These are phyloP conservation scores for Casaregolazyma lundiana DNA, from an alignment of 1,139 yeast species.

Conservation along the genomic window DNA sequence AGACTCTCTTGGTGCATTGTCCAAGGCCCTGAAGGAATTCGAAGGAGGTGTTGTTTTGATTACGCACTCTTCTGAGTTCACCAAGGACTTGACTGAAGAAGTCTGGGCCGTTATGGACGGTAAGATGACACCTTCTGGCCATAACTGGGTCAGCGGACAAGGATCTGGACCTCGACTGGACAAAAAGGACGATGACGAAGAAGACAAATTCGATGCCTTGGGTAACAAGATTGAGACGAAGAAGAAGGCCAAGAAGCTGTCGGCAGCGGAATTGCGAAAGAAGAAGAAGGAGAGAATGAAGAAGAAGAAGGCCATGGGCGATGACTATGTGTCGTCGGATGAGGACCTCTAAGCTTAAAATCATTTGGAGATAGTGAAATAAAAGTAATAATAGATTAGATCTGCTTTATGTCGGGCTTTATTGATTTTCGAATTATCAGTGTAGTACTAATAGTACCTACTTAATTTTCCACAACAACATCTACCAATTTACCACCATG, in stretches of 20 bases:
- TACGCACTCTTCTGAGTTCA: conserved; percentile 99
- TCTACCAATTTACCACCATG: not conserved
- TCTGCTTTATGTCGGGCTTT: no score
- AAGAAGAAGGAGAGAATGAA: conserved; percentile 99
- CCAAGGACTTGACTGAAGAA: conserved; percentile 98
- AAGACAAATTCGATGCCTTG: conserved; percentile 98
- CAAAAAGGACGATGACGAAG: conserved; percentile 95
- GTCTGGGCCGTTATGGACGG: conserved; percentile 99
- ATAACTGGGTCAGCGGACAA: conserved; percentile 99
- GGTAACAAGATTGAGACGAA: conserved; percentile 98
- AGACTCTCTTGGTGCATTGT: conserved; percentile 98
- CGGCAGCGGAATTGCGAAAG: conserved; percentile 99
- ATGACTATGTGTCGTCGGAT: conserved; percentile 95
- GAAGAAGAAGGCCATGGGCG: conserved; percentile 99
- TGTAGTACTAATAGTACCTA: not conserved
- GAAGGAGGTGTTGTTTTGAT: conserved; percentile 99
- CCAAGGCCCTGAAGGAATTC: conserved; percentile 97
- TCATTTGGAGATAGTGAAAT: conserved; percentile 5
- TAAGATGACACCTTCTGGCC: conserved; percentile 99
- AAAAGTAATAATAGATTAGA: conserved; percentile 6
- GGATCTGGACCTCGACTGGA: conserved; percentile 98
- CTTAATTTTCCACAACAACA: not conserved
- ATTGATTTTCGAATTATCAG: no score
- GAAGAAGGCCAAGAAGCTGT: conserved; percentile 96
- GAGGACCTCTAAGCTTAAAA: conserved; percentile 50